phyloP scores from a whole-genome alignment of 352 stramenopile genomes.

The Pythium guiyangense region DNA sequence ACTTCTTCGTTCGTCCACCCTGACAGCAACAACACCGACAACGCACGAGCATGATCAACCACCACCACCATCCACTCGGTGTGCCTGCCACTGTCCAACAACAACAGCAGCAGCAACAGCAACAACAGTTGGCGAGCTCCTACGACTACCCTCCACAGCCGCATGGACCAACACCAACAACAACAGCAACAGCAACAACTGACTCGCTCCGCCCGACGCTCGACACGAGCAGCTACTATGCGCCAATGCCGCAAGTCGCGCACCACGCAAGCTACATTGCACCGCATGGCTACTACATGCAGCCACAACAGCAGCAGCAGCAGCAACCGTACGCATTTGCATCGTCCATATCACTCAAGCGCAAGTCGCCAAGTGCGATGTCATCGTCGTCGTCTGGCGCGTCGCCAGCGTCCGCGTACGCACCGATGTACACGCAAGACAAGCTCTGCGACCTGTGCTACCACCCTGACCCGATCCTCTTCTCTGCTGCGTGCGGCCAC shows the following conservation, averaged over 20 bases:
- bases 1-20: not conserved
- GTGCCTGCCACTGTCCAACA: not conserved
- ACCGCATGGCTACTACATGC: constrained; percentile 2
- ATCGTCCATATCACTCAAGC: constrained; percentile 28
- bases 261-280: not conserved
- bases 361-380: constrained; percentile 22
- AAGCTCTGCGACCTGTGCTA: constrained; percentile 75
- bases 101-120: not conserved
- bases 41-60: constrained; percentile 6
- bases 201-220: constrained; percentile 26
- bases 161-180: constrained; percentile 2
- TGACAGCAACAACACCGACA: too few species aligned
- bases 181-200: constrained; percentile 20
- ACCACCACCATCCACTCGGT: not conserved
- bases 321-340: constrained; percentile 15
- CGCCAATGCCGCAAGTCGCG: constrained; percentile 3
- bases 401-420: constrained; percentile 6
- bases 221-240: constrained; percentile 17
- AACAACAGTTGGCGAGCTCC: constrained; percentile 9
- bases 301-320: constrained; percentile 3
- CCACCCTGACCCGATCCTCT: constrained; percentile 74
- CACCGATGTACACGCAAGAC: constrained; percentile 15
- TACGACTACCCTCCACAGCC: constrained; percentile 23
- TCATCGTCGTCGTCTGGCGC: constrained; percentile 6
- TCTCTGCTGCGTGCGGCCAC: constrained; percentile 64